Evolutionary conservation across 768 basidiomycete genomes (phyloP), one percentile per base, ranked within the genome.

Genomic region (Obba rivulosa): DNA sequence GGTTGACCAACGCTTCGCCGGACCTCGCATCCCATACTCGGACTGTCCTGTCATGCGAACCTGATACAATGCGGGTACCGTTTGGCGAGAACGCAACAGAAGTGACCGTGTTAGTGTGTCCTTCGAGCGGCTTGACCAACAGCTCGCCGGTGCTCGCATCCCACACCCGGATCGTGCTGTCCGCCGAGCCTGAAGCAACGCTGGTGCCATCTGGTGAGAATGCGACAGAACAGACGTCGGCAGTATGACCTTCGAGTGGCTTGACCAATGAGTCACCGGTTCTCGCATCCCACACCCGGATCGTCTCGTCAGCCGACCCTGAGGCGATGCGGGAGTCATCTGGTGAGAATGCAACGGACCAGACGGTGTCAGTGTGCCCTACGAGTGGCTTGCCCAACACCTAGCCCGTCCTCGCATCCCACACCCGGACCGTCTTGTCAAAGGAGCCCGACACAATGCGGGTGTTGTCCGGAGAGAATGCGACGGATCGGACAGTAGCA

Each of bases 261-360:
- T 40, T 1, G 13, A 37, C 7, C 10, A 31, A 7, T 17, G 50
- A 8, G 36, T 44, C 34, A 16, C 52, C 52, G 16, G 42, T 54
- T 24, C 16, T 40, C 24, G 46, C 39, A 28, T 54, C 49, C 48
- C 54, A 58, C 10, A 58, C 17, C 14, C 57, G 28, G 10, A 70
- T 46, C 2, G 57, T 65, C 22, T 50, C 46, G 57, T 98, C 95
- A 16, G 35, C 37, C 2, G 62, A 64, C 10, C 61, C 66, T 4
- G 67, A 66, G 14, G 52, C 59, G 20, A 70, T 52, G n/a, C 46
- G 48, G 18, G 36, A 48, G 2, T 62, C 65, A 48, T 66, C 61
- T 5, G 56, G 56, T 10, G 62, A 69, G 54, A 63, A 67, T 7
- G 47, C 42, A 13, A 63, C 59, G 8, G 59, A 31, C 16, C n/a